A percentile compares a stretch with the other conserved stretches of the same genome.
These are phyloP conservation scores for Alliaria petiolata DNA, from an alignment of 345 rosid species.

Conservation along the genomic window DNA sequence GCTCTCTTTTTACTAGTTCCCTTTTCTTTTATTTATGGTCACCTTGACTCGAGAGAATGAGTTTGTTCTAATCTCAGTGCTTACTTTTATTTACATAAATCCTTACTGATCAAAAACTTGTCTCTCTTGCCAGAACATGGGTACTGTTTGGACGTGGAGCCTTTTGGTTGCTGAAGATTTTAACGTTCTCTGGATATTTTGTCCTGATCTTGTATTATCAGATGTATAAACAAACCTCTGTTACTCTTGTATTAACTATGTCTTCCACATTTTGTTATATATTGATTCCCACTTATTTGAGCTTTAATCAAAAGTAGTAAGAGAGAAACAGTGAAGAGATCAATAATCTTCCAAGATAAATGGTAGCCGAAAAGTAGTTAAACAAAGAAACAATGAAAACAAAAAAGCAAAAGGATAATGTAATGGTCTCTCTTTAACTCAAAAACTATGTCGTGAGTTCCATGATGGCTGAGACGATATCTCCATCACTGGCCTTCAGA, in stretches of 20 bases:
- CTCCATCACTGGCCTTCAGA: conserved; percentile 60
- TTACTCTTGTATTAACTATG: neutral
- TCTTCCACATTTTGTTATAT: neutral
- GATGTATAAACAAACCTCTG: conserved; percentile 3
- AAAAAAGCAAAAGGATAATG: neutral
- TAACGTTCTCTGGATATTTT: neutral
- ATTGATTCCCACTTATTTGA: neutral
- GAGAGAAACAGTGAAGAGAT: neutral
- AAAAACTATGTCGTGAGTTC: conserved; percentile 56
- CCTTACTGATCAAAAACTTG: neutral
- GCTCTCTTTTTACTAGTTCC: neutral
- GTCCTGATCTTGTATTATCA: neutral
- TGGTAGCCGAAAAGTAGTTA: neutral
- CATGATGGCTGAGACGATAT: conserved; percentile 84
- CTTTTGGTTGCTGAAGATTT: conserved; percentile 11
- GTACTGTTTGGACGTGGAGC: conserved; percentile 7
- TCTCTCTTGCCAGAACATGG: conserved; percentile 8
- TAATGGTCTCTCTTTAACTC: neutral
- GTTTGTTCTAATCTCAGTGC: neutral
- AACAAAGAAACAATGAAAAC: neutral
- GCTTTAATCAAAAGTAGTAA: too few relatives aligned
- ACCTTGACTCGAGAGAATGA: neutral
- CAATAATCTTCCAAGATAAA: neutral
- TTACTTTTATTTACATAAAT: neutral
- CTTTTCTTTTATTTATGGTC: neutral